Evolutionary conservation across 305 asterid species (phyloP).

Genomic region (Fraxinus paxiana): DNA sequence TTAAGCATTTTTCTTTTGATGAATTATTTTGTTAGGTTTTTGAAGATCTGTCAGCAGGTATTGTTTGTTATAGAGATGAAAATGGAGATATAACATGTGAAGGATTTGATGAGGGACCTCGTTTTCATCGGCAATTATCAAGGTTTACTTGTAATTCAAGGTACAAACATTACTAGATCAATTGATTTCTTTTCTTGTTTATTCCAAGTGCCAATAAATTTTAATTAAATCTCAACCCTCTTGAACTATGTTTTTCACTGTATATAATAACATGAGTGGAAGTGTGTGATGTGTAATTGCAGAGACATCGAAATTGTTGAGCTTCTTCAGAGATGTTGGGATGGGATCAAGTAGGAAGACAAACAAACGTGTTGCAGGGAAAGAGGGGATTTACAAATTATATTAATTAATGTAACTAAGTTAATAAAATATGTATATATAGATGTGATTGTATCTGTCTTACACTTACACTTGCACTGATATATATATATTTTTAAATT

Average conservation of each 20-base stretch:
- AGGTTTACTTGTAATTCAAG: conserved; percentile 37
- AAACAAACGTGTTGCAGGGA: background rate
- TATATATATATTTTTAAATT: background rate
- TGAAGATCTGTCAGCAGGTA: conserved; percentile 56
- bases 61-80: conserved; percentile 63
- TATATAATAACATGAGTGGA: background rate
- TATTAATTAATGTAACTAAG: conserved; percentile 1
- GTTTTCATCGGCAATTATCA: conserved; percentile 41
- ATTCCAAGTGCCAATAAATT: background rate
- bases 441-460: conserved; percentile 6
- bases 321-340: conserved; percentile 46
- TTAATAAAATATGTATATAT: background rate
- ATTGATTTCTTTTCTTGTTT: background rate
- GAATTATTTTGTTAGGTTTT: conserved; percentile 36
- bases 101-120: conserved; percentile 79
- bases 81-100: conserved; percentile 68
- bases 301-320: conserved; percentile 39
- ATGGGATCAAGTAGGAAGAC: conserved; percentile 7
- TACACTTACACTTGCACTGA: background rate
- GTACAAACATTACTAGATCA: conserved; percentile 25
- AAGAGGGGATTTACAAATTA: conserved; percentile 16
- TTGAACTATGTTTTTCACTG: background rate
- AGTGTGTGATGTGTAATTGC: background rate
- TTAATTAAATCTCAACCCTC: background rate
- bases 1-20: background rate